phyloP scores from a whole-genome alignment of 129 eudicot genomes.

The Artemisia argyi region DNA sequence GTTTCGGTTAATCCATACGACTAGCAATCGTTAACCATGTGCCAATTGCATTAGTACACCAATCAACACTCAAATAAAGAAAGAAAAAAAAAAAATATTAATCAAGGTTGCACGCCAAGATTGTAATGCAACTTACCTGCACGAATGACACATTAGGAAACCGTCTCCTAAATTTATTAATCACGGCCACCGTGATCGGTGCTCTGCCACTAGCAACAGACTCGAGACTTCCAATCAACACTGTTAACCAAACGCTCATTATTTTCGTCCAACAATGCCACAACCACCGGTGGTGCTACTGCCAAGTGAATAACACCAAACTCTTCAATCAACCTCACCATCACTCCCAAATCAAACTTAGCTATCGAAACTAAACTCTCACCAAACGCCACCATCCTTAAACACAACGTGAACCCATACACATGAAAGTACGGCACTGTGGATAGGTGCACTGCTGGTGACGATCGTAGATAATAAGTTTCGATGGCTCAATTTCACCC shows the following conservation, averaged over 20 bases:
- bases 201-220: constrained; percentile 52
- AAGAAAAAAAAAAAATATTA: no score
- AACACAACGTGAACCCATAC: not conserved
- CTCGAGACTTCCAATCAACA: constrained; percentile 45
- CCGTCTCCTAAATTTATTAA: constrained; percentile 33
- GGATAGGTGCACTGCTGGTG: not conserved
- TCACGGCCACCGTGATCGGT: constrained; percentile 38
- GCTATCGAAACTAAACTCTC: not conserved
- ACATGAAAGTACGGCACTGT: not conserved
- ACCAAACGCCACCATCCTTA: not conserved
- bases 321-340: constrained; percentile 48
- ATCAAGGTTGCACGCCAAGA: not conserved
- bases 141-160: constrained; percentile 37
- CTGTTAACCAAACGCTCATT: constrained; percentile 8
- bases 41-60: constrained; percentile 2
- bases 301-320: constrained; percentile 49
- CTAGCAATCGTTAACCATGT: constrained; percentile 23
- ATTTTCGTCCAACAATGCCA: constrained; percentile 39
- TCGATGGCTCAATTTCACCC: no score
- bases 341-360: constrained; percentile 18
- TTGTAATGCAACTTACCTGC: constrained; percentile 41
- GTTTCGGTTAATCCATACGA: constrained; percentile 71
- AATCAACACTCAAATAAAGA: not conserved
- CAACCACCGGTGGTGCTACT: constrained; percentile 59
- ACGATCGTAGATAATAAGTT: no score